Evolutionary conservation across 306 rosid species (phyloP).

Genomic region (Rubus idaeus): DNA sequence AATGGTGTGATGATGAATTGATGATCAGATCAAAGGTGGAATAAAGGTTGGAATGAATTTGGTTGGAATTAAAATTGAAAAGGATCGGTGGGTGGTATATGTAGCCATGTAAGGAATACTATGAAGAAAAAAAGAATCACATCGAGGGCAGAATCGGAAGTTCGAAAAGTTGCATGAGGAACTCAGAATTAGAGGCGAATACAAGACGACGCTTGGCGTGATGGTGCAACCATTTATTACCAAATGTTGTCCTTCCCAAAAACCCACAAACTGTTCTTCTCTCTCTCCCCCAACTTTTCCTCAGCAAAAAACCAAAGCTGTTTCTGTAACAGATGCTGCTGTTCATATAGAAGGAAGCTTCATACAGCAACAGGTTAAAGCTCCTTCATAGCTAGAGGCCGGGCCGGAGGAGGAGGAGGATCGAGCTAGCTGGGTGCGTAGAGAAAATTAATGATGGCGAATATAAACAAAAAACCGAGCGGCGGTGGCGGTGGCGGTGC

Average conservation of each 20-base stretch:
- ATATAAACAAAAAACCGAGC: not conserved
- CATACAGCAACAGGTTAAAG: not conserved
- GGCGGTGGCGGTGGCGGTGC: not conserved
- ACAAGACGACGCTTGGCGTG: slow-evolving; percentile 59
- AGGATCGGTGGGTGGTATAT: too few species aligned
- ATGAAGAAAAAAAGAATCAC: not conserved
- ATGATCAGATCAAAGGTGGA: slow-evolving; percentile 3
- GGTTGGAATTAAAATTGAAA: not conserved
- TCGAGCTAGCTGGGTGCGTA: not conserved
- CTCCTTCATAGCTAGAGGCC: not conserved
- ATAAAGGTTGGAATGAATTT: not conserved
- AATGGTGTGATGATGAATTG: too few species aligned
- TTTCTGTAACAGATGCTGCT: not conserved
- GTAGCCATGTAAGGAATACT: too few species aligned
- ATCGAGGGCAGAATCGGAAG: slow-evolving; percentile 48
- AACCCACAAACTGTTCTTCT: not conserved
- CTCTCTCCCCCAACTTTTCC: slow-evolving; percentile 4
- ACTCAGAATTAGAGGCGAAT: slow-evolving; percentile 35
- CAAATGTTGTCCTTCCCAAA: slow-evolving; percentile 28
- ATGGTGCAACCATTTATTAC: slow-evolving; percentile 51
- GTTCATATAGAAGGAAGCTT: not conserved
- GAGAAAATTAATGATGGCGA: not conserved
- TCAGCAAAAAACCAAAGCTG: not conserved
- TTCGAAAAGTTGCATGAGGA: slow-evolving; percentile 62
- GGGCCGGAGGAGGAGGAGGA: not conserved